A percentile compares a stretch with the other conserved stretches of the same genome.
phyloP scores from a whole-genome alignment of 257 asterid genomes.

The Gentiana straminea region DNA sequence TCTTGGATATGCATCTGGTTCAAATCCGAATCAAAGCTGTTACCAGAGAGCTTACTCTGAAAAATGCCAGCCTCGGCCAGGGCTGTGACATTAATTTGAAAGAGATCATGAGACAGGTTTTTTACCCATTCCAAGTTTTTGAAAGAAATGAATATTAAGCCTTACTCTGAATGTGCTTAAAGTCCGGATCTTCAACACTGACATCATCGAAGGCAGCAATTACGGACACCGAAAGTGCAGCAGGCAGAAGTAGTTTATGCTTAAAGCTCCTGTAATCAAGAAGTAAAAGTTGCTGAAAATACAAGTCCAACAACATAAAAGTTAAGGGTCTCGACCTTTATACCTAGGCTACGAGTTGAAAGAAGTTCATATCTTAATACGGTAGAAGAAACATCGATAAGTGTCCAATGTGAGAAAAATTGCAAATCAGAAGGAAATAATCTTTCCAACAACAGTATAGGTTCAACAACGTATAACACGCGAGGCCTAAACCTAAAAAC shows the following conservation, averaged over 20 bases:
- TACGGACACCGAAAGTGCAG: constrained; percentile 66
- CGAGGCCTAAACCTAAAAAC: too few relatives aligned
- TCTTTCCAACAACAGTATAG: too few relatives aligned
- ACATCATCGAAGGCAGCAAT: constrained; percentile 71
- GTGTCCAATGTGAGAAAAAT: too few relatives aligned
- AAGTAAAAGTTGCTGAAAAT: constrained; percentile 11
- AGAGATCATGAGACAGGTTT: constrained; percentile 9
- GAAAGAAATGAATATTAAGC: constrained; percentile 10
- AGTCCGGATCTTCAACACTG: constrained; percentile 68
- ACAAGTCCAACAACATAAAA: constrained; percentile 1
- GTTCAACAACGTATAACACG: too few relatives aligned
- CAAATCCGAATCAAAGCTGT: constrained; percentile 10
- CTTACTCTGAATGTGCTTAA: constrained; percentile 69
- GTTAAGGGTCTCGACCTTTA: too few relatives aligned
- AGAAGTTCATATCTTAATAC: too few relatives aligned
- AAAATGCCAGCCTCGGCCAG: constrained; percentile 84
- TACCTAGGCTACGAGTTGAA: too few relatives aligned
- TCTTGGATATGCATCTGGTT: constrained; percentile 23
- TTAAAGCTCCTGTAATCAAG: constrained; percentile 41
- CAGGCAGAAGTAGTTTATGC: constrained; percentile 46
- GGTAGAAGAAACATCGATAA: too few relatives aligned
- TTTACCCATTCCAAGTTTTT: neutral
- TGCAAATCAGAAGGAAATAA: too few relatives aligned
- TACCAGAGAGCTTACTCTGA: constrained; percentile 61
- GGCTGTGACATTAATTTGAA: constrained; percentile 30